Evolutionary conservation across 2,329 filamentous ascomycete genomes (phyloP).

Genomic region (Hypoxylon sp.): DNA sequence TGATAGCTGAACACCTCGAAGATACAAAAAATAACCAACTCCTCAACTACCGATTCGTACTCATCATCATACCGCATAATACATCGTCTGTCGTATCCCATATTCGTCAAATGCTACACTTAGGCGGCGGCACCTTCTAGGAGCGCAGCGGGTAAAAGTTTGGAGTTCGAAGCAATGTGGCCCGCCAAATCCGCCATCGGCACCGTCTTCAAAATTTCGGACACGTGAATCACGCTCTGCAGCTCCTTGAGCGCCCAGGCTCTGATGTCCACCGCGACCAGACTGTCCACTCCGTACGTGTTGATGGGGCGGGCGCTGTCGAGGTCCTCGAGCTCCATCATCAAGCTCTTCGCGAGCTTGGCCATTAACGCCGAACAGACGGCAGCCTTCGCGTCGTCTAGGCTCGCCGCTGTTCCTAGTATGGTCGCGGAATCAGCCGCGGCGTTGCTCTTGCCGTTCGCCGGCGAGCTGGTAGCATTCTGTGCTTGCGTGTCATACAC

Average conservation of each 20-base stretch:
- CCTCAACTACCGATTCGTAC: neutral
- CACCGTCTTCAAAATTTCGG: slow-evolving; percentile 39
- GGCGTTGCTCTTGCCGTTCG: slow-evolving; percentile 25
- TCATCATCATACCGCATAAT: neutral
- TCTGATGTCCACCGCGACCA: slow-evolving; percentile 42
- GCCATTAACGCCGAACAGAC: slow-evolving; percentile 41
- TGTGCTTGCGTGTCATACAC: slow-evolving; percentile 37
- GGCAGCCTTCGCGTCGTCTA: slow-evolving; percentile 33
- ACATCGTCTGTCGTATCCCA: neutral
- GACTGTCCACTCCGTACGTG: slow-evolving; percentile 42
- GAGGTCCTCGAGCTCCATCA: slow-evolving; percentile 45
- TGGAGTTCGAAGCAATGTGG: slow-evolving; percentile 41
- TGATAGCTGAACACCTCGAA: too few species aligned
- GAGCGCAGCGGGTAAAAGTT: slow-evolving; percentile 37
- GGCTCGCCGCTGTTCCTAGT: slow-evolving; percentile 34
- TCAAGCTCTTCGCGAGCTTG: slow-evolving; percentile 43
- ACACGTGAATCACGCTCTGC: slow-evolving; percentile 40
- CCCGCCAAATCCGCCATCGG: slow-evolving; percentile 40
- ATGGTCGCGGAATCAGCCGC: slow-evolving; percentile 35
- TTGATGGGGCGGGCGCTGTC: slow-evolving; percentile 41
- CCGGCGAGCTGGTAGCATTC: slow-evolving; percentile 13
- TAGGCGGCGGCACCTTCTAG: slow-evolving; percentile 12
- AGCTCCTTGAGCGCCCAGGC: slow-evolving; percentile 42
- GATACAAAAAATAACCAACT: neutral
- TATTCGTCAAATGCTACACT: neutral